Evolutionary conservation across 139 green algal species (phyloP), one percentile per base, ranked within the genome.

Genomic region (Diplosphaera chodatii): DNA sequence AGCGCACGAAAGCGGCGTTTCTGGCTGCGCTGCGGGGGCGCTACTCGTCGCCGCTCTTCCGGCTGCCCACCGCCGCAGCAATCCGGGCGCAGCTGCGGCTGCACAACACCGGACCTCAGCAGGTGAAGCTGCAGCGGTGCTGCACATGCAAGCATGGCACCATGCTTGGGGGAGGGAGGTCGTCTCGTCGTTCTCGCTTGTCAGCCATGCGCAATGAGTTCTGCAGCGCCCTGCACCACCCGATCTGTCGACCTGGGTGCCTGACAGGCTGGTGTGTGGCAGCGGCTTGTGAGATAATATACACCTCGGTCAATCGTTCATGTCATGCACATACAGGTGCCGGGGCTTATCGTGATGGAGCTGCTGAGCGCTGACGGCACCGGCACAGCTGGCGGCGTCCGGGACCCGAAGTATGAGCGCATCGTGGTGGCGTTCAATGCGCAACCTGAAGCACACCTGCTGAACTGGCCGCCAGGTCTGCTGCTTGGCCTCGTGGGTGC

Each of bases 21-120:
- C 30, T 40, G 27, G 32, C n/a, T 4, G 31, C 28, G 28, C 64
- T 55, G 32, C 68, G 64, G 0, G 65, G 81, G 48, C 79, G 86
- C 62, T 90, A 91, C 73, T 90, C 84, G n/a, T 91, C 86, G 1
- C 87, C 86, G 32, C 83, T 97, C 32, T 93, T 96, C 75, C 83
- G 88, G 25, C 82, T 97, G 40, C 76, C 78, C 5, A 78, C 67
- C 5, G 66, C 77, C 0, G 78, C 79, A 15, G 71, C 85, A 31
- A 83, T 96, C 40, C 32, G 77, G n/a, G 32, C 71, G 21, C 88
- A 93, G 64, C 59, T 93, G 30, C 29, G 21, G 25, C 90, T 90
- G 70, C 67, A 79, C 68, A 91, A 91, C 79, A 87, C 85, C 13
- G 86, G 86, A 3, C 81, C 78, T 1, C 32, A 74, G 4, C 64